Percentiles rank a stretch among this genome's conserved stretches.
phyloP scores from a whole-genome alignment of 1,284 basidiomycete species.

The Cystobasidium pallidum region DNA sequence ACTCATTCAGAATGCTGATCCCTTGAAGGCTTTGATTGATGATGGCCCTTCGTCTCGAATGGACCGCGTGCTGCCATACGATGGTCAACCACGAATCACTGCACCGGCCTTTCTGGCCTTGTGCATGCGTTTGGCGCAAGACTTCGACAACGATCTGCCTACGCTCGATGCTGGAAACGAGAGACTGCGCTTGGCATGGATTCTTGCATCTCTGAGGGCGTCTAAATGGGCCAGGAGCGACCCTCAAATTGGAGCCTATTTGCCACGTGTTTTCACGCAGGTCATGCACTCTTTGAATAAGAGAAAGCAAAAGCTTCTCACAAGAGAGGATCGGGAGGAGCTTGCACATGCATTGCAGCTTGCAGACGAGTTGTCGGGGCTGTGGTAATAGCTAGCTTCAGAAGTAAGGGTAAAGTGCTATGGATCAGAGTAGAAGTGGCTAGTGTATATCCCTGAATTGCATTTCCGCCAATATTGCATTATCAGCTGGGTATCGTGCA shows the following conservation, averaged over 20 bases:
- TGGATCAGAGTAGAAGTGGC: too few species aligned
- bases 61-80: slow-evolving; percentile 16
- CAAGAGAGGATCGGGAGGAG: slow-evolving; percentile 1
- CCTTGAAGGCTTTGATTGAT: slow-evolving; percentile 14
- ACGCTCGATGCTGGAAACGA: neutral
- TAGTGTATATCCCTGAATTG: too few species aligned
- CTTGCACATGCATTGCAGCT: neutral
- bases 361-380: slow-evolving; percentile 7
- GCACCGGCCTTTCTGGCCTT: slow-evolving; percentile 13
- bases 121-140: slow-evolving; percentile 25
- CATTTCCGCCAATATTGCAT: too few species aligned
- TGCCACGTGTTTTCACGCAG: slow-evolving; percentile 31
- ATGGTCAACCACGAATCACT: slow-evolving; percentile 26
- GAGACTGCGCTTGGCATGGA: slow-evolving; percentile 20
- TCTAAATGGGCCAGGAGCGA: slow-evolving; percentile 10
- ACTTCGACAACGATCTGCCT: slow-evolving; percentile 11
- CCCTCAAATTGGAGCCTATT: neutral
- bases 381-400: neutral
- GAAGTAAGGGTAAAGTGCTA: too few species aligned
- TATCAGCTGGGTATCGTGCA: too few species aligned
- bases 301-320: neutral
- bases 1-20: neutral
- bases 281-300: slow-evolving; percentile 26
- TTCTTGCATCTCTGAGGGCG: slow-evolving; percentile 14
- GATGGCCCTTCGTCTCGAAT: slow-evolving; percentile 16